Percentiles rank a stretch among this genome's conserved stretches.
phyloP scores from a whole-genome alignment of 495 filamentous ascomycete genomes.

The Xylaria longipes region DNA sequence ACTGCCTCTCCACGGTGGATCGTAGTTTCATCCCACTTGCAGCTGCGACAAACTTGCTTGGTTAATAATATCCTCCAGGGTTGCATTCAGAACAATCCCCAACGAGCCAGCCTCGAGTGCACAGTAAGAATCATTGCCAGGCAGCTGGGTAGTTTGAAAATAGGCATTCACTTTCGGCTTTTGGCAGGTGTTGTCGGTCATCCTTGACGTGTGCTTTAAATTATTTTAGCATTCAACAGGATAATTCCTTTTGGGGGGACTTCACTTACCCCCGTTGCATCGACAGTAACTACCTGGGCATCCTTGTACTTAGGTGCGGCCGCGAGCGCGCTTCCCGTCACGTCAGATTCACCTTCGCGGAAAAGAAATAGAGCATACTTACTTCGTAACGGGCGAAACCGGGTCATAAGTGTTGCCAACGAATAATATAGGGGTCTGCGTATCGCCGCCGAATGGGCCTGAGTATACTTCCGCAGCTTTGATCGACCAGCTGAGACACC shows the following conservation, averaged over 20 bases:
- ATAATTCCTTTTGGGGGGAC: background rate
- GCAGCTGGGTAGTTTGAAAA: slow-evolving; percentile 11
- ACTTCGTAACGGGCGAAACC: slow-evolving; percentile 37
- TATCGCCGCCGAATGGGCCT: slow-evolving; percentile 36
- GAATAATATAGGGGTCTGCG: slow-evolving; percentile 62
- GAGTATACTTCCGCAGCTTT: slow-evolving; percentile 5
- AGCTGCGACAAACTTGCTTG: background rate
- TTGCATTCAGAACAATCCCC: background rate
- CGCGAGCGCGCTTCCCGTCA: background rate
- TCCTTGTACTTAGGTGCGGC: slow-evolving; percentile 8
- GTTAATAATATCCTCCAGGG: background rate
- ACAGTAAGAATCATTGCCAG: slow-evolving; percentile 17
- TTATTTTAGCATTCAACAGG: background rate
- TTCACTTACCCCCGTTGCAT: slow-evolving; percentile 7
- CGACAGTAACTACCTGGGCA: slow-evolving; percentile 17
- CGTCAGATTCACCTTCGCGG: background rate
- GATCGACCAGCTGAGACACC: slow-evolving; percentile 19
- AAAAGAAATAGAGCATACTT: background rate
- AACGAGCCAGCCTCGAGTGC: slow-evolving; percentile 16
- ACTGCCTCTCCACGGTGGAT: background rate
- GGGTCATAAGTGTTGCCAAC: slow-evolving; percentile 63
- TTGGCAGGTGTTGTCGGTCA: slow-evolving; percentile 4
- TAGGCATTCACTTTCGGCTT: slow-evolving; percentile 10
- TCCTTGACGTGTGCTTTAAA: slow-evolving; percentile 14
- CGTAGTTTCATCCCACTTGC: background rate